Evolutionary conservation across 768 basidiomycete species (phyloP).

Genomic region (Daedaleopsis sinensis): DNA sequence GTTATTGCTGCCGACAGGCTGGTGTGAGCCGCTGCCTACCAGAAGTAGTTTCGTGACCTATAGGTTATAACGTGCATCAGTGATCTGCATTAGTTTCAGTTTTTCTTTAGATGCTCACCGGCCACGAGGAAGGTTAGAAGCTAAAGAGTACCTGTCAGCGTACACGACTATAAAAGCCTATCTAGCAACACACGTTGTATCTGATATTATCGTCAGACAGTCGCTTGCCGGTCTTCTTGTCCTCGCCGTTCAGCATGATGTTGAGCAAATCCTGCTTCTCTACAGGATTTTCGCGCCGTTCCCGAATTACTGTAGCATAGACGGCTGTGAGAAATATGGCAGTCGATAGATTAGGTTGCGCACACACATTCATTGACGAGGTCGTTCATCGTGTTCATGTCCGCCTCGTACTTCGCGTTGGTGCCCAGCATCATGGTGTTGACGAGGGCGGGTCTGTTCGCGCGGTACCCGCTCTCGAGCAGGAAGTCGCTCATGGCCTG

Average conservation of each 20-base stretch:
- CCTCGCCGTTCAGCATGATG: conserved; percentile 48
- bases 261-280: conserved; percentile 48
- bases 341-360: too few species aligned
- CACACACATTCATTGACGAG: conserved; percentile 43
- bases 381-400: conserved; percentile 45
- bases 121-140: conserved; percentile 55
- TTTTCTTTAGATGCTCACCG: conserved; percentile 28
- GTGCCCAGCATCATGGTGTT: conserved; percentile 38
- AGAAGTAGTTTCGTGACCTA: conserved; percentile 42
- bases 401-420: conserved; percentile 42
- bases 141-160: conserved; percentile 22
- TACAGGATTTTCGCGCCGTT: conserved; percentile 40
- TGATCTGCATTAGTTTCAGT: not conserved
- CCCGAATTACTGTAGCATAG: conserved; percentile 38
- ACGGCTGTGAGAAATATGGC: not conserved
- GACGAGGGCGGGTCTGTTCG: conserved; percentile 39
- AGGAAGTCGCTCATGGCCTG: conserved; percentile 46
- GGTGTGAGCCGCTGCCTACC: conserved; percentile 20
- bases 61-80: not conserved
- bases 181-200: conserved; percentile 37
- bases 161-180: conserved; percentile 19
- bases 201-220: conserved; percentile 46
- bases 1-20: not conserved
- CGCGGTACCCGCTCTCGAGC: conserved; percentile 38
- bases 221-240: conserved; percentile 46